Conservation (phyloP, 305 asterid species). For the Fraxinus paxiana region DNA sequence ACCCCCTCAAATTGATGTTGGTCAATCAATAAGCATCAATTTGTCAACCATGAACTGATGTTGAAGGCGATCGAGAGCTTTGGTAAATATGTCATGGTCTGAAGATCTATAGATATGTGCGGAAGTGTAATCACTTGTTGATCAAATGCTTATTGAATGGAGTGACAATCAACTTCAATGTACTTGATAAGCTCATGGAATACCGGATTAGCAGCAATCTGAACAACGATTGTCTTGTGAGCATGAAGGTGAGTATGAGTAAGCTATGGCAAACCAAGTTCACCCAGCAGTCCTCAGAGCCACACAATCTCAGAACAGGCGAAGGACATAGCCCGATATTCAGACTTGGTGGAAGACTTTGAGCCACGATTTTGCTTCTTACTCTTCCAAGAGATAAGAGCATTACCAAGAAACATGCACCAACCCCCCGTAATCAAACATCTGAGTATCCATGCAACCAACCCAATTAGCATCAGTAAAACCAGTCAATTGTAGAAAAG, state of each 20-base stretch:
- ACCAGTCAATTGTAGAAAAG: not conserved
- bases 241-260: not conserved
- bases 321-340: conserved; percentile 2
- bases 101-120: not conserved
- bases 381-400: not conserved
- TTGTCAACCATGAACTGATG: not conserved
- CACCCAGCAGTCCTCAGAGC: not conserved
- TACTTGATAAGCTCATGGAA: not conserved
- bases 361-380: not conserved
- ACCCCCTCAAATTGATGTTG: not conserved
- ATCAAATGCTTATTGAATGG: not conserved
- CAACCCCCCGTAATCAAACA: not conserved
- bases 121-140: not conserved
- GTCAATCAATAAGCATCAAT: not conserved
- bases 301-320: not conserved
- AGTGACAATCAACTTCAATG: not conserved
- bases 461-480: not conserved
- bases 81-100: not conserved
- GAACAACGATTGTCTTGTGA: not conserved
- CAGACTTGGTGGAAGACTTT: not conserved
- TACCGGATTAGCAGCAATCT: not conserved
- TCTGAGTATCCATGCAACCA: not conserved
- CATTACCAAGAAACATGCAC: not conserved
- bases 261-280: not conserved
- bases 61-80: not conserved